These are phyloP conservation scores for Yarrowia porcina DNA, from an alignment of 805 yeast species.

Conservation along the genomic window DNA sequence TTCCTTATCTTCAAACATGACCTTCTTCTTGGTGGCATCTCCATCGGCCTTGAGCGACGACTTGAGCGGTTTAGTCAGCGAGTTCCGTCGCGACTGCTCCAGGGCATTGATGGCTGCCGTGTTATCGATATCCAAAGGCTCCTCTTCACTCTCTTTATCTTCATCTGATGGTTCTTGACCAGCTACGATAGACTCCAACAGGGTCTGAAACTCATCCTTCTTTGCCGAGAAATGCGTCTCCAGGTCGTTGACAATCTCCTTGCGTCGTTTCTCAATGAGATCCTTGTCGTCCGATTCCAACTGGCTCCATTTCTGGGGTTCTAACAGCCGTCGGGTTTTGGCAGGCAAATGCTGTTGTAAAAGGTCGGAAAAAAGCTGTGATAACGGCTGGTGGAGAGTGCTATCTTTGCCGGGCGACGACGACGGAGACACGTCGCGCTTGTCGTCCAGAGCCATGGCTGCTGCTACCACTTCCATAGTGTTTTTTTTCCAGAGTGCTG, in stretches of 20 bases:
- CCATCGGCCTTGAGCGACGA: constrained; percentile 16
- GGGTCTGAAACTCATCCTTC: neutral
- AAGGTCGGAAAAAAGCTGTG: neutral
- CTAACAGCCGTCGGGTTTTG: neutral
- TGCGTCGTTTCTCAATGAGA: constrained; percentile 14
- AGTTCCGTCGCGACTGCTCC: constrained; percentile 13
- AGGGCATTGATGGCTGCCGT: constrained; percentile 11
- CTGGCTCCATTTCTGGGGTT: neutral
- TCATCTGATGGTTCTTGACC: constrained; percentile 2
- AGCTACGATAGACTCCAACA: constrained; percentile 8
- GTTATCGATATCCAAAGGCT: constrained; percentile 10
- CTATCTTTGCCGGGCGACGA: neutral
- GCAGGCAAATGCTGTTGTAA: neutral
- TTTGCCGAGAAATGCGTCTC: neutral
- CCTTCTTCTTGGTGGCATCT: constrained; percentile 20
- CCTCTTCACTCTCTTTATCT: neutral
- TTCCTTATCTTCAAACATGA: constrained; percentile 6
- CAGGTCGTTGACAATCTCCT: constrained; percentile 1
- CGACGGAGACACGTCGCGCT: constrained; percentile 15
- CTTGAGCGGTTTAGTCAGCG: constrained; percentile 22
- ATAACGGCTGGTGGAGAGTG: neutral
- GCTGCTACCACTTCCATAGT: constrained; percentile 20
- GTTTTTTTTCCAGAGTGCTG: neutral
- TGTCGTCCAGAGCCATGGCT: constrained; percentile 20
- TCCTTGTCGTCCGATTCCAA: constrained; percentile 15